Evolutionary conservation across 106 monocot species (phyloP).

Genomic region (Platanthera zijinensis): DNA sequence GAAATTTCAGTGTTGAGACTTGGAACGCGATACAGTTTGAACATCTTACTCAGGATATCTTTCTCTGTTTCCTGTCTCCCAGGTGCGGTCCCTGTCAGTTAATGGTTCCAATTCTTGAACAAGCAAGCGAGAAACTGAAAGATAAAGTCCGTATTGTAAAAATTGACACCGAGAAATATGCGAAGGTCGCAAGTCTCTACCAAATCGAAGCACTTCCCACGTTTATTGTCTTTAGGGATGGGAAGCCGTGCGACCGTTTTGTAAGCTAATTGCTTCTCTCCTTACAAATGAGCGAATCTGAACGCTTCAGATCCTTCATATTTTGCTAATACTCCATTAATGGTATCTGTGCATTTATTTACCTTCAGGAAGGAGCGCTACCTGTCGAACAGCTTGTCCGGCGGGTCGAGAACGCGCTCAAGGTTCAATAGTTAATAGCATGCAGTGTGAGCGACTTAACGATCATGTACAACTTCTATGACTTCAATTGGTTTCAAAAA

Average conservation of each 20-base stretch:
- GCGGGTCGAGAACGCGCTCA: conserved; percentile 56
- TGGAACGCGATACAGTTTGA: neutral
- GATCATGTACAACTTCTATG: neutral
- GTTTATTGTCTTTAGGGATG: conserved; percentile 83
- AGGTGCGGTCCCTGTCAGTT: conserved; percentile 98
- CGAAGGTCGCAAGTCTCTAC: conserved; percentile 57
- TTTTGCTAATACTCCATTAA: neutral
- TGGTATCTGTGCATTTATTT: neutral
- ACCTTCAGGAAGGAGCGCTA: conserved; percentile 82
- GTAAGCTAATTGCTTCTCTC: conserved; percentile 41
- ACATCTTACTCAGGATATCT: neutral
- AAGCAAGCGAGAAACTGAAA: conserved; percentile 55
- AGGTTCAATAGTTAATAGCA: conserved; percentile 22
- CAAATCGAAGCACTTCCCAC: conserved; percentile 80
- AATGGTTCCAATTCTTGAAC: conserved; percentile 81
- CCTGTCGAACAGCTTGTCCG: conserved; percentile 69
- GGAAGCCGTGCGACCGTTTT: conserved; percentile 84
- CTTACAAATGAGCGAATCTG: neutral
- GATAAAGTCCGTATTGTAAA: conserved; percentile 74
- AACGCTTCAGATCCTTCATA: neutral
- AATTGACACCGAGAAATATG: conserved; percentile 93
- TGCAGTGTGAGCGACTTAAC: conserved; percentile 6
- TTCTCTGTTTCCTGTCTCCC: neutral
- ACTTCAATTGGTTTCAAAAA: neutral
- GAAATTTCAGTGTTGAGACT: neutral